These are phyloP conservation scores for Hylodesmum podocarpum DNA, from an alignment of 306 rosid species.

Conservation along the genomic window DNA sequence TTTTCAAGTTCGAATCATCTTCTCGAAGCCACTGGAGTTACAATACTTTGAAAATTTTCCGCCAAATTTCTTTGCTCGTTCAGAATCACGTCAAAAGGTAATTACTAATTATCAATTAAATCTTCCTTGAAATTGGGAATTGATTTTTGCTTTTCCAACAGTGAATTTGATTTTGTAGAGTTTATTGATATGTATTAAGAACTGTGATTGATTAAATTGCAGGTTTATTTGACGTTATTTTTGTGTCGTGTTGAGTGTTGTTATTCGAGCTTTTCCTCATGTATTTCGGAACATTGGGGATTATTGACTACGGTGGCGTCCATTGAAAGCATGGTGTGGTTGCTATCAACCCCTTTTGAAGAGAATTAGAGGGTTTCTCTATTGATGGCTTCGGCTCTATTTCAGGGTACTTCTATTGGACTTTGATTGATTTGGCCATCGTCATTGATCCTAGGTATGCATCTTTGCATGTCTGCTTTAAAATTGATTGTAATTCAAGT, in stretches of 20 bases:
- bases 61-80: conserved; percentile 68
- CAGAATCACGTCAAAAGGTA: conserved; percentile 75
- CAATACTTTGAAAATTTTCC: conserved; percentile 74
- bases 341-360: conserved; percentile 54
- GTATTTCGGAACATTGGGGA: conserved; percentile 80
- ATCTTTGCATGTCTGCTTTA: not conserved
- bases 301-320: conserved; percentile 59
- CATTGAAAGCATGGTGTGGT: conserved; percentile 66
- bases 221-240: conserved; percentile 83
- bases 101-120: not conserved
- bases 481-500: not conserved
- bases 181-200: not conserved
- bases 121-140: not conserved
- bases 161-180: not conserved
- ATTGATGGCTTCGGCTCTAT: conserved; percentile 57
- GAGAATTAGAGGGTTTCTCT: conserved; percentile 63
- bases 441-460: conserved; percentile 67
- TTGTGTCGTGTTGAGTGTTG: conserved; percentile 64
- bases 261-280: conserved; percentile 77
- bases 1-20: conserved; percentile 58
- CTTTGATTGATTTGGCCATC: conserved; percentile 68
- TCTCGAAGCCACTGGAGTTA: conserved; percentile 60
- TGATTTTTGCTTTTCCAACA: not conserved
- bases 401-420: conserved; percentile 82
- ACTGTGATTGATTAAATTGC: conserved; percentile 19